Evolutionary conservation across 768 basidiomycete species (phyloP).

Genomic region (Fomitopsis pulvina): DNA sequence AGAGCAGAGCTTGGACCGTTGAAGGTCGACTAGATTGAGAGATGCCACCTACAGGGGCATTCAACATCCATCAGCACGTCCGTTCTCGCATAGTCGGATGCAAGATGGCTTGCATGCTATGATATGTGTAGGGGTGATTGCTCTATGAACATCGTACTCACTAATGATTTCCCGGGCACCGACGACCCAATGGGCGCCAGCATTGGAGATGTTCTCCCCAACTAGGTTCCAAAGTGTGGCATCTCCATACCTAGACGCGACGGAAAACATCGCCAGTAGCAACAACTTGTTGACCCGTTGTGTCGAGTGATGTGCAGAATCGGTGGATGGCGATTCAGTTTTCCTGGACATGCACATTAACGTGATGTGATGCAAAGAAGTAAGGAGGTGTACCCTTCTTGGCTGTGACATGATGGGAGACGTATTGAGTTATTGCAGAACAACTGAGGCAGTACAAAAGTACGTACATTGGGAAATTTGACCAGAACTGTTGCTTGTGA

Average conservation of each 20-base stretch:
- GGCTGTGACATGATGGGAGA: not conserved
- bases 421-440: not conserved
- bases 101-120: conserved; percentile 17
- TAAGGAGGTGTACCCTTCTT: not conserved
- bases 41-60: conserved; percentile 42
- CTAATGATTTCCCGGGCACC: conserved; percentile 60
- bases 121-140: conserved; percentile 23
- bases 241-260: conserved; percentile 67
- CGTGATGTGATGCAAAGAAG: not conserved
- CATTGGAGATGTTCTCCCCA: conserved; percentile 57
- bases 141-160: conserved; percentile 31
- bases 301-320: not conserved
- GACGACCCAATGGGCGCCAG: conserved; percentile 56
- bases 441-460: not conserved
- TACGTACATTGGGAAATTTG: conserved; percentile 34
- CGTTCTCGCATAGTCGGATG: not conserved
- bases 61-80: not conserved
- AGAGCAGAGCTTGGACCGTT: conserved; percentile 74
- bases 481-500: conserved; percentile 63
- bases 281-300: conserved; percentile 59
- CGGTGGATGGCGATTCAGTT: not conserved
- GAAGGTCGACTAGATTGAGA: conserved; percentile 65
- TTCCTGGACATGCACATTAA: not conserved
- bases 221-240: conserved; percentile 32
- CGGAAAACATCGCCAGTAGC: conserved; percentile 74